Evolutionary conservation across 441 rosid genomes (phyloP).

Genomic region (Adansonia gregorii): DNA sequence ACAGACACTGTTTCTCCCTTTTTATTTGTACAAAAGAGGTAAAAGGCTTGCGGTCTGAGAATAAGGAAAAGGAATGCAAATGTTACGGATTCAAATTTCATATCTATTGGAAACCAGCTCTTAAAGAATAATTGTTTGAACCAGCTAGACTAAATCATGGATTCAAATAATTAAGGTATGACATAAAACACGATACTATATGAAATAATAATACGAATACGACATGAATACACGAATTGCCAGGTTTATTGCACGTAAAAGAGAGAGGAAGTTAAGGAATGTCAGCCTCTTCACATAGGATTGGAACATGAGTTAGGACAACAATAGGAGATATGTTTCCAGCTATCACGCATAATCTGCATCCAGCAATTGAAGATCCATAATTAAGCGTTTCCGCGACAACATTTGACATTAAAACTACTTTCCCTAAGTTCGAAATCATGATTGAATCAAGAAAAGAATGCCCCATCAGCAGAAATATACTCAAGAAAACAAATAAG

Average conservation of each 20-base stretch:
- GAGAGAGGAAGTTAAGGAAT: conserved; percentile 47
- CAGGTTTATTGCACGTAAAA: not conserved
- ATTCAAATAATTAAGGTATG: too few species aligned
- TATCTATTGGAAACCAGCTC: not conserved
- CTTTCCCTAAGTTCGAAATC: not conserved
- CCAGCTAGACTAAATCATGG: not conserved
- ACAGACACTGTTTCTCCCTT: not conserved
- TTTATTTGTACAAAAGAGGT: too few species aligned
- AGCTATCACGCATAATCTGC: conserved; percentile 56
- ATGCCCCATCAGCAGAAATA: not conserved
- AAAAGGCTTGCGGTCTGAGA: not conserved
- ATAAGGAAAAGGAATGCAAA: not conserved
- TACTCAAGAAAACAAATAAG: not conserved
- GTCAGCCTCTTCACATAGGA: conserved; percentile 71
- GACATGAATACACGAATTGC: too few species aligned
- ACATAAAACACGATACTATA: too few species aligned
- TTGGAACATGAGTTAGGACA: conserved; percentile 89
- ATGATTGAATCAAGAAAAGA: conserved; percentile 2
- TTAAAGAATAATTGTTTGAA: too few species aligned
- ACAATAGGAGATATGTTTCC: conserved; percentile 64
- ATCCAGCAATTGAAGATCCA: not conserved
- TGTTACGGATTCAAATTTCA: not conserved
- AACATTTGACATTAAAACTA: not conserved
- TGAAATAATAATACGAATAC: too few species aligned
- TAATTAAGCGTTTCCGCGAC: not conserved